Conservation (phyloP, 2,329 filamentous ascomycete species). For the Geosmithia putterillii region DNA sequence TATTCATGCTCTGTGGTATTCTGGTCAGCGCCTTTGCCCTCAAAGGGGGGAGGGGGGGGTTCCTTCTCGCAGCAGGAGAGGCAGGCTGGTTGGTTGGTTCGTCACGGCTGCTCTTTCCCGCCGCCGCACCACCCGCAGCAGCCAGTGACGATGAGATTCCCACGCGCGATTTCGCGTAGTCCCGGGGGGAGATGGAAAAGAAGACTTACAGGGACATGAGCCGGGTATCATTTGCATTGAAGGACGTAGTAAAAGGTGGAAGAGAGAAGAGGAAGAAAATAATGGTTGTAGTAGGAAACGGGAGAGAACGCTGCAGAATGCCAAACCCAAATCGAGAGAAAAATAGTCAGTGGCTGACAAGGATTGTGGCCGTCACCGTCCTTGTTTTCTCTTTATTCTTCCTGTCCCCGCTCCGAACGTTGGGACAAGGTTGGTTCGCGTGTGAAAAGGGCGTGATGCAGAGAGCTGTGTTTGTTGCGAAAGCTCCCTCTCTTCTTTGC, state of each 20-base stretch:
- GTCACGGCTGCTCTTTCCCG: too few relatives aligned
- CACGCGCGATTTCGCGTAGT: too few relatives aligned
- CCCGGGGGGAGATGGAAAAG: background rate
- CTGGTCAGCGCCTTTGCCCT: background rate
- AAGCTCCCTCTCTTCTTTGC: background rate
- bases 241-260: background rate
- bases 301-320: too few relatives aligned
- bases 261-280: too few relatives aligned
- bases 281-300: too few relatives aligned
- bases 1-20: conserved; percentile 28
- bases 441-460: background rate
- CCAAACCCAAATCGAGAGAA: too few relatives aligned
- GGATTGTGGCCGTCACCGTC: background rate
- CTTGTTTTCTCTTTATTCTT: too few relatives aligned
- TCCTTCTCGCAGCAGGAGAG: too few relatives aligned
- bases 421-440: background rate
- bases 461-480: background rate
- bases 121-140: background rate
- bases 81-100: background rate
- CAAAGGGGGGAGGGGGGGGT: too few relatives aligned
- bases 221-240: background rate
- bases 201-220: conserved; percentile 3
- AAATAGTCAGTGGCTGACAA: too few relatives aligned
- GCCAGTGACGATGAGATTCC: too few relatives aligned
- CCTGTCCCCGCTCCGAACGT: background rate